A percentile compares a stretch with the other conserved stretches of the same genome.
These are phyloP conservation scores for Ceriops decandra DNA, from an alignment of 345 rosid genomes.

Conservation along the genomic window DNA sequence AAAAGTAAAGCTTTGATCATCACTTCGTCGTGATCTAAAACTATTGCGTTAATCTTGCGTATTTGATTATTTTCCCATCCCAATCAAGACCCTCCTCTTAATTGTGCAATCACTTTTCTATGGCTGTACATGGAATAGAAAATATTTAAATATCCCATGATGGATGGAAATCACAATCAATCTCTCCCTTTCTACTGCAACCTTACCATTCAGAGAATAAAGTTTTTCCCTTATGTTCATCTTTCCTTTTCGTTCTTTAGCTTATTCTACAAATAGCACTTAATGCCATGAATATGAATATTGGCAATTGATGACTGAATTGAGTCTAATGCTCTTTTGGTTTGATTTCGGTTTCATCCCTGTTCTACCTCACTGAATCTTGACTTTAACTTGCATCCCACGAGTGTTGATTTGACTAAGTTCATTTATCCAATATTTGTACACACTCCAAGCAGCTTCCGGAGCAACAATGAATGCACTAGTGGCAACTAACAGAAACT, in stretches of 20 bases:
- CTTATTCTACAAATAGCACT: too few species aligned
- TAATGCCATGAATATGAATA: too few species aligned
- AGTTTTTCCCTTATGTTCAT: too few species aligned
- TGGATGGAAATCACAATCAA: too few species aligned
- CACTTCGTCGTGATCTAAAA: constrained; percentile 25
- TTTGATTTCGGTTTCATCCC: too few species aligned
- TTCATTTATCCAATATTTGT: constrained; percentile 10
- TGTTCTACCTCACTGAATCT: too few species aligned
- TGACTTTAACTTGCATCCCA: background rate
- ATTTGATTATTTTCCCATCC: background rate
- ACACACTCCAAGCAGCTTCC: constrained; percentile 8
- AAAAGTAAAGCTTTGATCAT: constrained; percentile 20
- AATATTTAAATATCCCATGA: too few species aligned
- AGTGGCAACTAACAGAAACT: constrained; percentile 95
- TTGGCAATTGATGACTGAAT: too few species aligned
- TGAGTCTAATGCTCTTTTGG: too few species aligned
- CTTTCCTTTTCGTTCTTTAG: too few species aligned
- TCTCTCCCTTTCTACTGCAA: background rate
- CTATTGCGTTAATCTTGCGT: background rate
- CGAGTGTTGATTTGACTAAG: background rate
- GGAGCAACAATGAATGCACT: constrained; percentile 76
- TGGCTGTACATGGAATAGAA: background rate
- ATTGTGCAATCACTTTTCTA: background rate
- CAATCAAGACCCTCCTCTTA: background rate
- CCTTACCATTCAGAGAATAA: background rate